Base-by-base conservation (phyloP, 495 filamentous ascomycete genomes). In the Parmelia sp. region DNA sequence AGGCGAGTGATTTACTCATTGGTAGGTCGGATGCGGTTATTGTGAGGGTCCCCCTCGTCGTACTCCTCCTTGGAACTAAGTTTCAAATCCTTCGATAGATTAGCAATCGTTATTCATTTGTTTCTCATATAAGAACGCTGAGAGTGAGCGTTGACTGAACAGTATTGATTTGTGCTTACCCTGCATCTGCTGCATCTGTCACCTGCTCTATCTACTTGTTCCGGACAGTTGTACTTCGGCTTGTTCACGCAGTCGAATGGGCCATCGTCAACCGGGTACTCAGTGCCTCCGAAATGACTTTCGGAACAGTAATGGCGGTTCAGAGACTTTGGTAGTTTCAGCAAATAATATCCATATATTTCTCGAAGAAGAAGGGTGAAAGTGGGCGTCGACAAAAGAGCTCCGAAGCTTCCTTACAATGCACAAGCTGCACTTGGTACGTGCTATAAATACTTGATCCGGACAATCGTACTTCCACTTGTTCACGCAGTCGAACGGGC, bases 101-200 rank as follows among this genome's bases (percentile, higher is more conserved):
- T 31, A 53, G 49, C 49, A 53, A 6, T 31, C 12, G 49, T n/a
- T n/a, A n/a, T 17, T 23, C 14, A 21, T 53, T 53, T 8, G 0
- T 19, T 15, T 19, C 4, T 31, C 11, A 1, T 9, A 53, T 0
- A 53, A 31, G 25, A 9, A 19, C 1, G 12, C 11, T 5, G 4
- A 53, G 2, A 31, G 19, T 53, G 15, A 6, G 0, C 15, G n/a
- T 27, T 4, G 23, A 14, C 2, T 27, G 0, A 27, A 23, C 3
- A 27, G 23, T 1, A 15, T 10, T 53, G 14, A 10, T 11, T 5
- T 53, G 12, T 31, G 3, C 61, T 62, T 56, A 57, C 61, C 0
- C 8, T 29, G 39, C 49, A 63, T 63, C n/a, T 21, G 61, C 61
- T 63, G 51, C 61, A 63, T 23, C 4, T 21, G 19, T 23, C 15